Evolutionary conservation across 306 rosid species (phyloP).

Genomic region (Chamaecrista fasciculata): DNA sequence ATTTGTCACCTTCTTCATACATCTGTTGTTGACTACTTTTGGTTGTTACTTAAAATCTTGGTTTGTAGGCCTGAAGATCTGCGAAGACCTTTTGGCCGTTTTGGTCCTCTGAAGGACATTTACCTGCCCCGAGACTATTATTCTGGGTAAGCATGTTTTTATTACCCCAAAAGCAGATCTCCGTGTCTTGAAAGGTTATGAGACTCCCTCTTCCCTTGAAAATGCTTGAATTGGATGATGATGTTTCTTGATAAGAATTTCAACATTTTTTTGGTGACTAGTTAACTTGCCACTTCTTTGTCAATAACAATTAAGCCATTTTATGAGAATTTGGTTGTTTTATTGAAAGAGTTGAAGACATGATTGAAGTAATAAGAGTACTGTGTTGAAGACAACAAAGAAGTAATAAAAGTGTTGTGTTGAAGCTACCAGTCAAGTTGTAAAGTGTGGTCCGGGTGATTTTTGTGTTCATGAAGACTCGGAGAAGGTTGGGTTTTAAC

Average conservation of each 20-base stretch:
- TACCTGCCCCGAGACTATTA: slow-evolving; percentile 82
- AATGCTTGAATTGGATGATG: neutral
- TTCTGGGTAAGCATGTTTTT: slow-evolving; percentile 55
- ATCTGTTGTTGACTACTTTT: neutral
- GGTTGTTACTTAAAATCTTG: neutral
- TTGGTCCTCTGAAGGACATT: slow-evolving; percentile 74
- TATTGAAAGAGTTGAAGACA: slow-evolving; percentile 73
- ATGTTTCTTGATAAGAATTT: neutral
- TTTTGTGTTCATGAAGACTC: slow-evolving; percentile 56
- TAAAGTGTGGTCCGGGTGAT: slow-evolving; percentile 50
- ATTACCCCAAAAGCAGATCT: neutral
- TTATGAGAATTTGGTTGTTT: slow-evolving; percentile 68
- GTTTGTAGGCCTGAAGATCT: slow-evolving; percentile 64
- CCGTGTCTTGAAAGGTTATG: slow-evolving; percentile 1
- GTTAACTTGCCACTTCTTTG: slow-evolving; percentile 12
- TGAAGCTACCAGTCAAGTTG: slow-evolving; percentile 57
- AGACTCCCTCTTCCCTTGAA: neutral
- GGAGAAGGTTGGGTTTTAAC: slow-evolving; percentile 52
- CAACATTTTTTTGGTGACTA: neutral
- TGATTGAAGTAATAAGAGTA: slow-evolving; percentile 53
- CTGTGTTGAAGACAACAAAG: slow-evolving; percentile 57
- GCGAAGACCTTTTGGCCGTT: slow-evolving; percentile 59
- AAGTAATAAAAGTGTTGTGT: slow-evolving; percentile 51
- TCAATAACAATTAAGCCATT: slow-evolving; percentile 28
- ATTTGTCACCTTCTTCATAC: neutral